Percentiles rank a stretch among this genome's conserved stretches.
These are phyloP conservation scores for Delitschia confertaspora DNA, from an alignment of 495 filamentous ascomycete species.

Conservation along the genomic window DNA sequence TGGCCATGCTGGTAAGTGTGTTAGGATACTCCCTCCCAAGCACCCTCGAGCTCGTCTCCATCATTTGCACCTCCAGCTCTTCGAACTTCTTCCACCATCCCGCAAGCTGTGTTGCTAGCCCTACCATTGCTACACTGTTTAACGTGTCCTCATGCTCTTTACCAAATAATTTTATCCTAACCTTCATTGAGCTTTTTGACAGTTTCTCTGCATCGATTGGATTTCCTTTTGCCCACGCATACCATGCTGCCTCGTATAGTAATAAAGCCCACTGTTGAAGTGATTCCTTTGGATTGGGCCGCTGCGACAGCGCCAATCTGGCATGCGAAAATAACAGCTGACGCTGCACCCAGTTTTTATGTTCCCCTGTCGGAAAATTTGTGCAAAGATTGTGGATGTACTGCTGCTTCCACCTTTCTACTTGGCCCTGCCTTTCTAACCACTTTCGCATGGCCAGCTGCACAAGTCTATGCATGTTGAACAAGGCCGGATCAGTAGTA, in stretches of 20 bases:
- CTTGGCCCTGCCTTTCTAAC: constrained; percentile 34
- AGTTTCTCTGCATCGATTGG: constrained; percentile 2
- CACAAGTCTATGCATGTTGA: constrained; percentile 44
- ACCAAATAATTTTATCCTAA: constrained; percentile 8
- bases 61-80: constrained; percentile 6
- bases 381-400: constrained; percentile 36
- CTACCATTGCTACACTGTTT: constrained; percentile 9
- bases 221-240: constrained; percentile 8
- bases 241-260: constrained; percentile 15
- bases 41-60: constrained; percentile 6
- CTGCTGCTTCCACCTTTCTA: constrained; percentile 35
- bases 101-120: constrained; percentile 1
- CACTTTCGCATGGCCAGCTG: constrained; percentile 40
- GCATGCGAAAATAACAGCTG: constrained; percentile 32
- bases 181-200: neutral
- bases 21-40: neutral
- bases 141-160: constrained; percentile 14
- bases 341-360: constrained; percentile 30
- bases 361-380: constrained; percentile 36
- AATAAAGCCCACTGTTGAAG: constrained; percentile 24
- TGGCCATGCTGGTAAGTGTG: constrained; percentile 1
- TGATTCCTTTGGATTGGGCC: constrained; percentile 5
- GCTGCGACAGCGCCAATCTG: constrained; percentile 10
- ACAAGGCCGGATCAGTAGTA: constrained; percentile 18
- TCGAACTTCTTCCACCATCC: constrained; percentile 10